phyloP scores from a whole-genome alignment of 768 basidiomycete genomes.

The Peribolospora kevripleyi region DNA sequence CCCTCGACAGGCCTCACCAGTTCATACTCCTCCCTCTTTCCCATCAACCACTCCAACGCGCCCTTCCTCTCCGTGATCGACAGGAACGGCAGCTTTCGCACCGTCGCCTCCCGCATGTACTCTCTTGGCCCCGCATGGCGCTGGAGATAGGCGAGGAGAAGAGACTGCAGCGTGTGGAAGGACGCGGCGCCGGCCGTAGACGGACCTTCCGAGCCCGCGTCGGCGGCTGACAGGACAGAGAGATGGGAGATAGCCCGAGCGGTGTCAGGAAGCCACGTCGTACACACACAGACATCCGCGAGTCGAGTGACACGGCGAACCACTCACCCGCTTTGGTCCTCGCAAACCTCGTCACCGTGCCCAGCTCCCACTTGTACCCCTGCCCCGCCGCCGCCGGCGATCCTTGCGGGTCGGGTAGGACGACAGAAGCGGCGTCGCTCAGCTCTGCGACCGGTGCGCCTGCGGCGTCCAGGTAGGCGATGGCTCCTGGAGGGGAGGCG shows the following conservation, averaged over 20 bases:
- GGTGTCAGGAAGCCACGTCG: slow-evolving; percentile 51
- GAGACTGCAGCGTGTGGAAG: slow-evolving; percentile 53
- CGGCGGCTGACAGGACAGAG: slow-evolving; percentile 21
- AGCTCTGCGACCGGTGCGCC: slow-evolving; percentile 31
- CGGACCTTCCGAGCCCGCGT: too few species aligned
- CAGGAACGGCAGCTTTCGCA: slow-evolving; percentile 50
- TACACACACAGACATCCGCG: too few species aligned
- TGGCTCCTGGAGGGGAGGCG: slow-evolving; percentile 18
- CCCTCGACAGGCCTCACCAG: slow-evolving; percentile 14
- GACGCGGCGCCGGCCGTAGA: too few species aligned
- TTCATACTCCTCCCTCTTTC: slow-evolving; percentile 29
- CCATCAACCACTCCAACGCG: slow-evolving; percentile 65
- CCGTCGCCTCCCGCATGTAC: slow-evolving; percentile 66
- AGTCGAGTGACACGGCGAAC: too few species aligned
- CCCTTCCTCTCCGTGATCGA: slow-evolving; percentile 66
- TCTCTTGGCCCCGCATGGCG: slow-evolving; percentile 51
- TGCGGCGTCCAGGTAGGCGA: slow-evolving; percentile 38
- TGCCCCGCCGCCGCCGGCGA: too few species aligned
- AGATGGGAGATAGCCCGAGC: slow-evolving; percentile 37
- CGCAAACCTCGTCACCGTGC: too few species aligned
- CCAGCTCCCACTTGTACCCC: too few species aligned
- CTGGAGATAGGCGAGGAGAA: slow-evolving; percentile 63
- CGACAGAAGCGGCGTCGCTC: slow-evolving; percentile 8
- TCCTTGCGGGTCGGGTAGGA: slow-evolving; percentile 52
- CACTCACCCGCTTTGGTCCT: too few species aligned